These are phyloP conservation scores for Isoetes taiwanensis DNA, from an alignment of 75 land plant genomes.

Conservation along the genomic window DNA sequence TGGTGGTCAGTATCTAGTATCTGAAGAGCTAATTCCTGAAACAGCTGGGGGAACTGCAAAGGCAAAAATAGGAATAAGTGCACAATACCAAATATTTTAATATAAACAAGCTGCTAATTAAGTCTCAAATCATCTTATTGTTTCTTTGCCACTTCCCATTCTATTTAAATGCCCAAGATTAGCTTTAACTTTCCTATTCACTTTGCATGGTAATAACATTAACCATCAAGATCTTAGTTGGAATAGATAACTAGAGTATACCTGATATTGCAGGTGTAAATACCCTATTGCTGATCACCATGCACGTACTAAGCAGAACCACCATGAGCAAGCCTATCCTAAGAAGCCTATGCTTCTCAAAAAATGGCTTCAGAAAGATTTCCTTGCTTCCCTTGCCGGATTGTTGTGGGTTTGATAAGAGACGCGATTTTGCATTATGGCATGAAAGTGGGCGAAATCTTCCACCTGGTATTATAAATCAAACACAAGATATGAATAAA, in stretches of 20 bases:
- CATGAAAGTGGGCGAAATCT: constrained; percentile 69
- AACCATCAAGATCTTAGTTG: background rate
- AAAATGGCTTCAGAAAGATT: too few relatives aligned
- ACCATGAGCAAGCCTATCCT: background rate
- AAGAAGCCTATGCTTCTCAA: constrained; percentile 1
- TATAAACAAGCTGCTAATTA: background rate
- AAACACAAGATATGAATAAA: constrained; percentile 58
- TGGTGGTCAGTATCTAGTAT: constrained; percentile 4
- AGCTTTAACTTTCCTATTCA: background rate
- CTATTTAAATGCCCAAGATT: constrained; percentile 9
- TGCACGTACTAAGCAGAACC: background rate
- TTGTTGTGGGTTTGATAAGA: constrained; percentile 53
- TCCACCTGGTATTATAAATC: constrained; percentile 74
- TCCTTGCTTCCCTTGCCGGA: constrained; percentile 43
- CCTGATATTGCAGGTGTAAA: constrained; percentile 4
- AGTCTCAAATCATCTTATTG: too few relatives aligned
- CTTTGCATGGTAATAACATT: background rate
- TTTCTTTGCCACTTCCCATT: constrained; percentile 1
- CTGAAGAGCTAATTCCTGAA: constrained; percentile 7
- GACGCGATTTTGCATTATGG: constrained; percentile 48
- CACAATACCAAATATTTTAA: background rate
- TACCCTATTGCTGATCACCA: constrained; percentile 1
- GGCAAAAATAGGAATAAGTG: background rate
- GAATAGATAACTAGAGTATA: background rate
- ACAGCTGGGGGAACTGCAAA: constrained; percentile 3